Percentiles rank a stretch among this genome's conserved stretches.
phyloP scores from a whole-genome alignment of 495 filamentous ascomycete species.

The Aspergillus taichungensis region DNA sequence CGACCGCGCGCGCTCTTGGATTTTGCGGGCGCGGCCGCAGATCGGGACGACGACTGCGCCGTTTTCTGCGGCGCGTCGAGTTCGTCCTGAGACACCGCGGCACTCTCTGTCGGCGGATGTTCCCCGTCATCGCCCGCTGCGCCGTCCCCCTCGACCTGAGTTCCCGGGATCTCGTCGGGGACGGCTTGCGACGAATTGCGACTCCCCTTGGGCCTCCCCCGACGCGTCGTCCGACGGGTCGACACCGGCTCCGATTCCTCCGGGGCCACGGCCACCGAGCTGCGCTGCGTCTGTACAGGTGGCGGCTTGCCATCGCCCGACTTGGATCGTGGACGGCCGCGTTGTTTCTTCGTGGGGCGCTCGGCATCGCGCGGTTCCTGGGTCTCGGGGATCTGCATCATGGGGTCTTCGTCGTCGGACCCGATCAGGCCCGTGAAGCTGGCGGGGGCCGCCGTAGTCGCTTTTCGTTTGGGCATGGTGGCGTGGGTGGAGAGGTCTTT shows the following conservation, averaged over 20 bases:
- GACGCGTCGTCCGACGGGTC: slow-evolving; percentile 22
- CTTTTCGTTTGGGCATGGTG: slow-evolving; percentile 47
- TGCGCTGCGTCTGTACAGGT: slow-evolving; percentile 9
- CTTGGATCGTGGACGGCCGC: slow-evolving; percentile 31
- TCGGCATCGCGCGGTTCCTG: slow-evolving; percentile 24
- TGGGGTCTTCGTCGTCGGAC: slow-evolving; percentile 56
- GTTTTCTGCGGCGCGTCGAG: slow-evolving; percentile 6
- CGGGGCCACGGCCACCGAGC: slow-evolving; percentile 4
- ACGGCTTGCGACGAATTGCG: slow-evolving; percentile 20
- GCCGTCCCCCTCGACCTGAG: slow-evolving; percentile 14
- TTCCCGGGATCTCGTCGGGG: slow-evolving; percentile 4
- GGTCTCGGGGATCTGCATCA: slow-evolving; percentile 23
- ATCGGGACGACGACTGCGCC: slow-evolving; percentile 11
- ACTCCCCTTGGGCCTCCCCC: slow-evolving; percentile 35
- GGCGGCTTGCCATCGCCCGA: slow-evolving; percentile 16
- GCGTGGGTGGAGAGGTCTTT: neutral
- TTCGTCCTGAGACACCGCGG: slow-evolving; percentile 10
- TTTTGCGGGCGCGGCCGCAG: slow-evolving; percentile 18
- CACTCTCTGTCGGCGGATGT: slow-evolving; percentile 11
- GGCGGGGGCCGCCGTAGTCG: slow-evolving; percentile 15
- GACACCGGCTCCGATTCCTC: slow-evolving; percentile 27
- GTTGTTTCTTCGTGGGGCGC: slow-evolving; percentile 32
- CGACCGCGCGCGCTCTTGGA: slow-evolving; percentile 21
- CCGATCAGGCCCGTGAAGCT: slow-evolving; percentile 55
- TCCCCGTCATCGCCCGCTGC: slow-evolving; percentile 16